Conservation (phyloP, 176 grass and related monocot genomes). For the Tuctoria greenei region DNA sequence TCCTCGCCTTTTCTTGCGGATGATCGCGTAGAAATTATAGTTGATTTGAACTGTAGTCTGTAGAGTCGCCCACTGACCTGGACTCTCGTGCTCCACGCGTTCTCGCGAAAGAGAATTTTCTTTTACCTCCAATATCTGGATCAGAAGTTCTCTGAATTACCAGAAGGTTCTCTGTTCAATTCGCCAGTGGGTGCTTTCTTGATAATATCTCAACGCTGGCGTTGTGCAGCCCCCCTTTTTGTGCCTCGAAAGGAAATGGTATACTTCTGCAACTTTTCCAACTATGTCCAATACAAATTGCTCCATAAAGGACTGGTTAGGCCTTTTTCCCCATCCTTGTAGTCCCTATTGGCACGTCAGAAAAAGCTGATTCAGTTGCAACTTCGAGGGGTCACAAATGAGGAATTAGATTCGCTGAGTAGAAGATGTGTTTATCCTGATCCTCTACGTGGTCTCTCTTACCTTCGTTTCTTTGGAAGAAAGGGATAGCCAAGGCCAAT, state of each 20-base stretch:
- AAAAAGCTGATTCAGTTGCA: constrained; percentile 34
- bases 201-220: constrained; percentile 35
- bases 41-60: constrained; percentile 12
- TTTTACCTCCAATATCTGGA: not conserved
- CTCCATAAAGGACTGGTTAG: constrained; percentile 27
- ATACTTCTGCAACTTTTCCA: constrained; percentile 40
- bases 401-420: constrained; percentile 48
- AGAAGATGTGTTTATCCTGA: constrained; percentile 48
- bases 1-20: not conserved
- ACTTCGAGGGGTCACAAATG: constrained; percentile 37
- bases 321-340: not conserved
- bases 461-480: constrained; percentile 30
- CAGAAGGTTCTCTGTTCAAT: constrained; percentile 35
- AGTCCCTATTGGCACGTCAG: constrained; percentile 7
- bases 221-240: not conserved
- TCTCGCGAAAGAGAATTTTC: not conserved
- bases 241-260: constrained; percentile 32
- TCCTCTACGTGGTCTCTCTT: constrained; percentile 22
- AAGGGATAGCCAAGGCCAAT: constrained; percentile 26
- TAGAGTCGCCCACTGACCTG: not conserved
- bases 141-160: constrained; percentile 26
- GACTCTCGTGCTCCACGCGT: not conserved
- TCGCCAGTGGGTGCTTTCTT: constrained; percentile 21
- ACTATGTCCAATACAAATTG: constrained; percentile 38
- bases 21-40: not conserved